Conservation (phyloP, 2,329 filamentous ascomycete genomes). For the Didymella glomerata region DNA sequence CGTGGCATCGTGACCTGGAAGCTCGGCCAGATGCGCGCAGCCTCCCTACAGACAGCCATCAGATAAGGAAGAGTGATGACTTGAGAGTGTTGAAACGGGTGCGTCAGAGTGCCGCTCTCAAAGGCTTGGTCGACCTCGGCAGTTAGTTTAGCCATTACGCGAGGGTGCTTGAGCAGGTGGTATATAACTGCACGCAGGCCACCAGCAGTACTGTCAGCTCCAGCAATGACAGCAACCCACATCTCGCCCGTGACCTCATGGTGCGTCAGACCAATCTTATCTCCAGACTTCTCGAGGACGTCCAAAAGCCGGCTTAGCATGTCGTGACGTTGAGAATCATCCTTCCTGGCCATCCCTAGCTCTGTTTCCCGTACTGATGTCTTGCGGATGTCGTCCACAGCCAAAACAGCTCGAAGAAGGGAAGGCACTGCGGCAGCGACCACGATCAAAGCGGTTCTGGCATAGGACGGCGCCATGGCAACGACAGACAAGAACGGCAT, state of each 20-base stretch:
- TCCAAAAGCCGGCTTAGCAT: conserved; percentile 42
- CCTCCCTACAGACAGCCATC: conserved; percentile 79
- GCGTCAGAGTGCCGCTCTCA: conserved; percentile 19
- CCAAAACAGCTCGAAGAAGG: conserved; percentile 35
- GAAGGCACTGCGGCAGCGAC: conserved; percentile 27
- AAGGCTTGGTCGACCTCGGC: conserved; percentile 35
- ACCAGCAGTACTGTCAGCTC: conserved; percentile 47
- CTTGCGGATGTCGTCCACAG: conserved; percentile 29
- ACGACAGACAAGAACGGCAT: conserved; percentile 36
- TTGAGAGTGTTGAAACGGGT: conserved; percentile 48
- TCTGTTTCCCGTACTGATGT: conserved; percentile 29
- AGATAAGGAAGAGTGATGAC: conserved; percentile 75
- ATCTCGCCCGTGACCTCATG: conserved; percentile 30
- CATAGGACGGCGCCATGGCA: conserved; percentile 23
- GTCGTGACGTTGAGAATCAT: conserved; percentile 35
- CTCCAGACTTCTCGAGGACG: conserved; percentile 32
- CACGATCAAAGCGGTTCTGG: conserved; percentile 21
- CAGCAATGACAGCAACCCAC: conserved; percentile 47
- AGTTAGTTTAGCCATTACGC: conserved; percentile 22
- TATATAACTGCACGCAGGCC: conserved; percentile 50
- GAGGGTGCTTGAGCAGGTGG: conserved; percentile 48
- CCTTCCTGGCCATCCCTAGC: conserved; percentile 18
- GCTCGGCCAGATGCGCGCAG: conserved; percentile 77
- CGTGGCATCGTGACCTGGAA: conserved; percentile 75
- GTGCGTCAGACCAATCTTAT: conserved; percentile 7